Conservation (phyloP, 306 rosid genomes). For the Glycine soja region DNA sequence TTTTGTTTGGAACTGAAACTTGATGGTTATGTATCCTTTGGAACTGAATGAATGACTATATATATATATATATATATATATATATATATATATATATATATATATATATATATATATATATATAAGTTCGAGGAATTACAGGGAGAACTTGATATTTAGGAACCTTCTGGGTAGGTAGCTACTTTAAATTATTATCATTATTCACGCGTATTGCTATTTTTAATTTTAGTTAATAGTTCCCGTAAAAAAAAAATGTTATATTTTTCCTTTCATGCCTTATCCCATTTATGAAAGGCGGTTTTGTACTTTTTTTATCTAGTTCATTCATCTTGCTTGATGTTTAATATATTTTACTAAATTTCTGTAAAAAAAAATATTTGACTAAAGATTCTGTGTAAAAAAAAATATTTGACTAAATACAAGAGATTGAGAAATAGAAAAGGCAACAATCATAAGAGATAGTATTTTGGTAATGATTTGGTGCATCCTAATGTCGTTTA, state of each 20-base stretch:
- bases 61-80: no score
- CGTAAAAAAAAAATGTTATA: neutral
- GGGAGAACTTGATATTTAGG: neutral
- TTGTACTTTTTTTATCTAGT: neutral
- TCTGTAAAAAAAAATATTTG: no score
- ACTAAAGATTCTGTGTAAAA: no score
- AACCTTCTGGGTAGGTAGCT: constrained; percentile 24
- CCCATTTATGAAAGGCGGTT: constrained; percentile 13
- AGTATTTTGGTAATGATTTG: no score
- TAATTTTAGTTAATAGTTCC: neutral
- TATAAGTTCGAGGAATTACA: neutral
- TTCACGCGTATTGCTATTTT: neutral
- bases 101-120: no score
- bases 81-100: no score
- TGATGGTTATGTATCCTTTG: no score
- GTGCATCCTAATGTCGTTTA: no score
- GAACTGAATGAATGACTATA: neutral
- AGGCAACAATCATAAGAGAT: no score
- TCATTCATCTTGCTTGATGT: neutral
- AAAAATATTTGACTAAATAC: neutral
- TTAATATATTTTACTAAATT: no score
- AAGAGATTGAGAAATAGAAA: no score
- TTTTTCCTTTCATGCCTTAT: neutral
- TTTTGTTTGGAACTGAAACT: neutral
- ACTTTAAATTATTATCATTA: neutral